These are phyloP conservation scores for Termitomyces sp. DNA, from an alignment of 768 basidiomycete species.

Conservation along the genomic window DNA sequence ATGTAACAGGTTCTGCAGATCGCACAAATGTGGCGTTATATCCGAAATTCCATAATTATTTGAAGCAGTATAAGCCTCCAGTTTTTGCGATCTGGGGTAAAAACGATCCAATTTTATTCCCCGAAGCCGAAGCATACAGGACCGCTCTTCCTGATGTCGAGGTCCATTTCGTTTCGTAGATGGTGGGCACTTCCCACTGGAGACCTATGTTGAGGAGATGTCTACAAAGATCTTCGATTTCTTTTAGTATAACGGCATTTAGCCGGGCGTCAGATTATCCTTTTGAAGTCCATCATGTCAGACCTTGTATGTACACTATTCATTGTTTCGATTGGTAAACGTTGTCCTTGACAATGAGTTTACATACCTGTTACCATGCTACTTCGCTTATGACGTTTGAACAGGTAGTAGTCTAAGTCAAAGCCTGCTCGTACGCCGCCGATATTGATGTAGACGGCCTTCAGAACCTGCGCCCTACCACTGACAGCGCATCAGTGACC, in stretches of 20 bases:
- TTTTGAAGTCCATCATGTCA: too few species aligned
- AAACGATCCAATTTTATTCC: constrained; percentile 35
- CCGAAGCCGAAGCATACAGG: constrained; percentile 39
- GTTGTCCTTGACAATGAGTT: too few species aligned
- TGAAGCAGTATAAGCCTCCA: constrained; percentile 31
- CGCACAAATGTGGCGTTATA: constrained; percentile 10
- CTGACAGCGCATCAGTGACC: too few species aligned
- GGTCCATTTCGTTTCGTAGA: constrained; percentile 29
- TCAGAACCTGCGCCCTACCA: too few species aligned
- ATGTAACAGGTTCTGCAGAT: too few species aligned
- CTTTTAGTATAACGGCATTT: constrained; percentile 9
- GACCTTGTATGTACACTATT: too few species aligned
- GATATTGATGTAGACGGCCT: too few species aligned
- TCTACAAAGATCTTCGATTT: constrained; percentile 23
- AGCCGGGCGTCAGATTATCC: neutral
- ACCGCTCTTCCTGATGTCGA: constrained; percentile 28
- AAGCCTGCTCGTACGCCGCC: too few species aligned
- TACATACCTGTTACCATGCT: too few species aligned
- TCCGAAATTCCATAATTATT: constrained; percentile 37
- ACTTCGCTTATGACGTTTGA: too few species aligned
- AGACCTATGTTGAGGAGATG: constrained; percentile 32
- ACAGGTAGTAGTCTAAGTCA: too few species aligned
- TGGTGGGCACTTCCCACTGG: constrained; percentile 42
- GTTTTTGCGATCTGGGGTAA: constrained; percentile 44
- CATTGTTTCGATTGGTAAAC: too few species aligned